A percentile compares a stretch with the other conserved stretches of the same genome.
These are phyloP conservation scores for Xylariaceae sp. DNA, from an alignment of 2,329 filamentous ascomycete species.

Conservation along the genomic window DNA sequence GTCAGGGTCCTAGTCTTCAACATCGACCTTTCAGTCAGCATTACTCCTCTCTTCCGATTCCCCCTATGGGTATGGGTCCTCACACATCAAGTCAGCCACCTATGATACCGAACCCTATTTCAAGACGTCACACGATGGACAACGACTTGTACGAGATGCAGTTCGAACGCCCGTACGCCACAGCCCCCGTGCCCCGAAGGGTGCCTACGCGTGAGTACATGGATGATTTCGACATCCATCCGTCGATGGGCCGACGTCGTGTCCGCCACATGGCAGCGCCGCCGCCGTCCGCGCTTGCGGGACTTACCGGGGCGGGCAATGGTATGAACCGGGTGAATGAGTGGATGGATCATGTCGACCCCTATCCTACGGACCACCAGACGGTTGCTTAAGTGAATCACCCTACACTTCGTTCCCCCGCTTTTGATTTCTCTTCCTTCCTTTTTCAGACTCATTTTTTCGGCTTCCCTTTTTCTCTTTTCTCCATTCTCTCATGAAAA, in stretches of 20 bases:
- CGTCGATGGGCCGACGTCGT: conserved; percentile 21
- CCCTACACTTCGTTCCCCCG: neutral
- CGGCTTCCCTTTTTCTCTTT: neutral
- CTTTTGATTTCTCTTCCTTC: neutral
- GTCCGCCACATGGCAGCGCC: conserved; percentile 25
- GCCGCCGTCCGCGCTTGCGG: conserved; percentile 30
- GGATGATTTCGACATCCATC: conserved; percentile 25
- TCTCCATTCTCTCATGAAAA: too few species aligned
- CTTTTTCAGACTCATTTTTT: neutral
- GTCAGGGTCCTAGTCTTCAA: conserved; percentile 28
- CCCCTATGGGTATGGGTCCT: conserved; percentile 30
- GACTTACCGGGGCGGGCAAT: conserved; percentile 30
- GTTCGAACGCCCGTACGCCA: conserved; percentile 29
- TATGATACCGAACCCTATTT: conserved; percentile 29
- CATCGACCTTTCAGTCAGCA: conserved; percentile 26
- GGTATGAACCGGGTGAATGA: conserved; percentile 32
- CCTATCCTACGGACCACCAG: conserved; percentile 16
- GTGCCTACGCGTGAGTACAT: conserved; percentile 25
- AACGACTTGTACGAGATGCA: conserved; percentile 36
- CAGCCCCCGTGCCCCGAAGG: conserved; percentile 27
- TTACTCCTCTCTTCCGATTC: conserved; percentile 26
- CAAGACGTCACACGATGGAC: conserved; percentile 40
- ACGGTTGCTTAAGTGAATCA: conserved; percentile 12
- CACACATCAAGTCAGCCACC: conserved; percentile 25
- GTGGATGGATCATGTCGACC: conserved; percentile 30